These are phyloP conservation scores for Coelastrella sp. DNA, from an alignment of 139 green algal species.

Conservation along the genomic window DNA sequence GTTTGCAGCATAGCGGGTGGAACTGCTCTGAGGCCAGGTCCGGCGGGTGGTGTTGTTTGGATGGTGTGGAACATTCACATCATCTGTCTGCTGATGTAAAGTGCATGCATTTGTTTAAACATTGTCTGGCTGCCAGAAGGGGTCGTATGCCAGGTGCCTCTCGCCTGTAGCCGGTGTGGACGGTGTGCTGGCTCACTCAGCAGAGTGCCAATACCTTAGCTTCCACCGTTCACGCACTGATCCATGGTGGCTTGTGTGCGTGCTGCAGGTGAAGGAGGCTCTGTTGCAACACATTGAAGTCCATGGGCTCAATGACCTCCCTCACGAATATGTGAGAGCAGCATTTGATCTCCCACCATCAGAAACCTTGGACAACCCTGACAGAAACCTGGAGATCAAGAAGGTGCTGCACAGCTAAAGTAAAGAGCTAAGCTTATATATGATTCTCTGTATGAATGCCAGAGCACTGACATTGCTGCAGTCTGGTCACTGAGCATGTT, in stretches of 20 bases:
- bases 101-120: too few species aligned
- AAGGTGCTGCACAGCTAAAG: neutral
- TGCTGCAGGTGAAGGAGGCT: constrained; percentile 16
- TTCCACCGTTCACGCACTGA: neutral
- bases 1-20: neutral
- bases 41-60: too few species aligned
- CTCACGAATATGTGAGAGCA: constrained; percentile 28
- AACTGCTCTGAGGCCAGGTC: neutral
- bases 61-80: too few species aligned
- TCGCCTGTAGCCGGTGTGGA: too few species aligned
- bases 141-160: too few species aligned
- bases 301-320: neutral
- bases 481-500: too few species aligned
- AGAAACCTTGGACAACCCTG: neutral
- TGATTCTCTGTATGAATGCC: too few species aligned
- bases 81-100: too few species aligned
- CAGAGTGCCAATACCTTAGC: too few species aligned
- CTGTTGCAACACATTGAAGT: constrained; percentile 10
- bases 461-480: too few species aligned
- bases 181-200: too few species aligned
- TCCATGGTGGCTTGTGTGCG: neutral
- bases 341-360: constrained; percentile 32
- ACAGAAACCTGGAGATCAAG: neutral
- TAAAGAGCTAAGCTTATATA: neutral
- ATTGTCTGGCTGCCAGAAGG: too few species aligned